Conservation (phyloP, 495 filamentous ascomycete species). For the Daldinia caldariorum region DNA sequence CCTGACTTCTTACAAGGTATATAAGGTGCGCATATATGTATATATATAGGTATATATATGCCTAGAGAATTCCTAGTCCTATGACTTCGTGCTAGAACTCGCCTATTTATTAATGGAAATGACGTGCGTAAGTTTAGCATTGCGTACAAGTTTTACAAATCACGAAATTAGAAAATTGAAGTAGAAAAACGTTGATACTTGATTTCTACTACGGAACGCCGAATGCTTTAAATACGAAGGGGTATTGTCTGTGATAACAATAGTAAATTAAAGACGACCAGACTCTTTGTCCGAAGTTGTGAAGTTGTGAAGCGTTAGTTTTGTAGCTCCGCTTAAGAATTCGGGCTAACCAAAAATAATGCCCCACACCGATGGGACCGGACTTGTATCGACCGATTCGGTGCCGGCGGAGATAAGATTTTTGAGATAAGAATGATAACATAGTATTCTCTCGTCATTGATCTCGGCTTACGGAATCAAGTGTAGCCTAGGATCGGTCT, state of each 20-base stretch:
- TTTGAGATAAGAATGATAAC: constrained; percentile 30
- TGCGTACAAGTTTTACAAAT: background rate
- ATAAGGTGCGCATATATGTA: background rate
- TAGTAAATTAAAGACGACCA: too few species aligned
- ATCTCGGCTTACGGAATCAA: constrained; percentile 26
- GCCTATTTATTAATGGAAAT: background rate
- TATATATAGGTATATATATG: too few species aligned
- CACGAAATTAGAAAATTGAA: background rate
- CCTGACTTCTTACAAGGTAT: background rate
- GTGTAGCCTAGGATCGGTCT: constrained; percentile 12
- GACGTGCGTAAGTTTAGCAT: background rate
- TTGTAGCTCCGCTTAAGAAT: too few species aligned
- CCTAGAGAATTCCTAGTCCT: background rate
- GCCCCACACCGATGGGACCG: background rate
- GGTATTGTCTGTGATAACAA: background rate
- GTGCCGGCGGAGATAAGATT: constrained; percentile 38
- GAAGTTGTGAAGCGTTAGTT: background rate
- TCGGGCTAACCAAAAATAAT: too few species aligned
- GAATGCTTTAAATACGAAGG: background rate
- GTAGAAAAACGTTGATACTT: background rate
- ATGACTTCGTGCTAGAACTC: too few species aligned
- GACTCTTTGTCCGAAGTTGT: background rate
- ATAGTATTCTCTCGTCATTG: constrained; percentile 40
- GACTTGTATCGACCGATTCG: constrained; percentile 18
- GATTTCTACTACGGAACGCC: background rate